These are phyloP conservation scores for Miamiensis avidus DNA, from an alignment of 169 alveolate species.

Conservation along the genomic window DNA sequence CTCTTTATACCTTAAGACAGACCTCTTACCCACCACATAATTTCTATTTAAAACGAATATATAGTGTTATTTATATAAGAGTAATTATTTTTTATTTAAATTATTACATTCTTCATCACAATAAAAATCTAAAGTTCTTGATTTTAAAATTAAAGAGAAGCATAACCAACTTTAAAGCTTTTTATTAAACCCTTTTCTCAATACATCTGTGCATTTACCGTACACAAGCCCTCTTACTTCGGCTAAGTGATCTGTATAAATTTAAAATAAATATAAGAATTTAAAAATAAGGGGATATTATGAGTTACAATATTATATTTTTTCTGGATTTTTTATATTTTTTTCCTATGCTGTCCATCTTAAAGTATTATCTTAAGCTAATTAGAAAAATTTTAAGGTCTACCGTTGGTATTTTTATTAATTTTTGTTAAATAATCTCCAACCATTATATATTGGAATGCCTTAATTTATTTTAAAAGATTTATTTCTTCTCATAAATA, in stretches of 20 bases:
- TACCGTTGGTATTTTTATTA: conserved; percentile 38
- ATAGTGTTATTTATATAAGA: no score
- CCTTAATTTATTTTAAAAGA: not conserved
- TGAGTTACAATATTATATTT: conserved; percentile 23
- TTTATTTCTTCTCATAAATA: not conserved
- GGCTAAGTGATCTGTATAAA: conserved; percentile 8
- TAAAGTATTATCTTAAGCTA: conserved; percentile 29
- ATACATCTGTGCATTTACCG: conserved; percentile 36
- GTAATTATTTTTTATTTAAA: not conserved
- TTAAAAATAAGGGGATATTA: not conserved
- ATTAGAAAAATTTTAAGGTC: conserved; percentile 33
- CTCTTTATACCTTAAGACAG: conserved; percentile 31
- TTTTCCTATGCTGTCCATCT: conserved; percentile 42
- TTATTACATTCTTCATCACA: conserved; percentile 7
- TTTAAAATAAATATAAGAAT: not conserved
- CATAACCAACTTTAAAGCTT: conserved; percentile 38
- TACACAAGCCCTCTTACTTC: conserved; percentile 33
- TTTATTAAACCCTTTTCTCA: conserved; percentile 32
- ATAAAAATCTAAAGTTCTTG: conserved; percentile 44
- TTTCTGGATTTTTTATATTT: conserved; percentile 30
- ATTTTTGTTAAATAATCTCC: conserved; percentile 39
- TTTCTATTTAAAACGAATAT: not conserved
- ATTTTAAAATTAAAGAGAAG: conserved; percentile 33
- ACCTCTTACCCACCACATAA: conserved; percentile 32
- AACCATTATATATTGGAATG: conserved; percentile 9